Evolutionary conservation across 768 basidiomycete species (phyloP), one percentile per base, ranked within the genome.

Genomic region (Podaxis mareebaensis): DNA sequence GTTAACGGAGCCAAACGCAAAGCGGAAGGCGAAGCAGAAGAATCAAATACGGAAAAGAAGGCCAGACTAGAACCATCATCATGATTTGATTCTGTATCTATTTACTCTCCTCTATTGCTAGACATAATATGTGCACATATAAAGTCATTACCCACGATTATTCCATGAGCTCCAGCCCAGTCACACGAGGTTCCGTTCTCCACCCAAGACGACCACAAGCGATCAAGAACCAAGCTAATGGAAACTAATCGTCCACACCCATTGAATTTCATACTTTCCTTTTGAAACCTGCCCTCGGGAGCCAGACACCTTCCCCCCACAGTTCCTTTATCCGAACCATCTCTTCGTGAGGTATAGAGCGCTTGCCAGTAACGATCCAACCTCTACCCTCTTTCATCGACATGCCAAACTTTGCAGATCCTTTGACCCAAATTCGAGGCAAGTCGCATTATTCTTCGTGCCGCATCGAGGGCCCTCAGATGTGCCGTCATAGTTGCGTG

Each of bases 11-110:
- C 72, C 11, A 94, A 93, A 74, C 85, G 92, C 56, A 93, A 92
- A 74, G 90, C 88, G 3, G 90, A 90, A 3, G 83, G 80, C 17
- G 85, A 82, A 4, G 80, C 75, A 4, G 81, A 77, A 22, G 75
- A 76, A 38, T 73, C 82, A 3, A 76, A 69, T 33, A 76, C 80
- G 8, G 86, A 86, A 66, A 93, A 93, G 71, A 92, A 90, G 71
- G 82, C 83, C 36, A 85, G 82, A 65, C 59, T 92, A 39, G 87
- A 88, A 26, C 68, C 73, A 44, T 69, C 67, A 48, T 70, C 64
- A 64, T 72, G 48, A 64, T 61, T 17, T n/a, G 26, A 38, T 39
- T 39, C 48, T 15, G 26, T 40, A n/a, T 10, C 55, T 36, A 24
- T 55, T 67, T 44, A 53, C 52, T 65, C 26, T 65, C 60, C 53